Conservation (phyloP, 2,329 filamentous ascomycete species). For the Fusarium austroafricanum region DNA sequence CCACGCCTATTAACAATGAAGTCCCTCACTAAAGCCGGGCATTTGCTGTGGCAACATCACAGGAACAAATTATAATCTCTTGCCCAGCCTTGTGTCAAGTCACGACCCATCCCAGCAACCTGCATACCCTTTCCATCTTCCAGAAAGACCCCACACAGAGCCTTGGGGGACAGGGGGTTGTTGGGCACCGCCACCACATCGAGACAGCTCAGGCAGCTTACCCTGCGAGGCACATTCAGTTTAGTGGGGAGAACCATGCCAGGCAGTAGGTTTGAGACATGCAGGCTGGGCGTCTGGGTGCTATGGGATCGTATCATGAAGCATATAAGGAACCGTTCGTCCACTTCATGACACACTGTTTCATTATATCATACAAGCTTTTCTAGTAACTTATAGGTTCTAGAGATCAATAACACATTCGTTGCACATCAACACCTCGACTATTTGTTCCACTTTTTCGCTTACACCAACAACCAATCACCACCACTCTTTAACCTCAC, state of each 20-base stretch:
- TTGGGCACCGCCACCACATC: constrained; percentile 22
- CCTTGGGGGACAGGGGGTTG: not conserved
- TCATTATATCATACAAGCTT: not conserved
- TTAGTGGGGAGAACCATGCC: not conserved
- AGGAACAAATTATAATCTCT: not conserved
- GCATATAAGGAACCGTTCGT: constrained; percentile 25
- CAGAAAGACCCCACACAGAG: constrained; percentile 18
- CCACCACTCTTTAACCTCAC: not conserved
- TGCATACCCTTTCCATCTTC: constrained; percentile 18
- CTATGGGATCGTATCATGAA: not conserved
- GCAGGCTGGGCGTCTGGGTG: not conserved
- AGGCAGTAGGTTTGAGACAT: constrained; percentile 2
- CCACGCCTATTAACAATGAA: not conserved
- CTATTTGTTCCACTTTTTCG: too few relatives aligned
- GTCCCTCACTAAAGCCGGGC: not conserved
- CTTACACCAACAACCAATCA: not conserved
- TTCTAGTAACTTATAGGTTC: constrained; percentile 11
- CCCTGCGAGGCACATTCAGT: constrained; percentile 14
- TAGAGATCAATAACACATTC: constrained; percentile 19
- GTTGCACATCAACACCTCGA: not conserved
- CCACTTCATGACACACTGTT: constrained; percentile 5
- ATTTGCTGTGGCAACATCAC: constrained; percentile 6
- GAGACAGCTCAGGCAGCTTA: not conserved
- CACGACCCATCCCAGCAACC: constrained; percentile 9
- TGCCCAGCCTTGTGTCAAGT: not conserved